Base-by-base conservation (phyloP, 192 early-diverging fungal species). In the Dissophora ornata region DNA sequence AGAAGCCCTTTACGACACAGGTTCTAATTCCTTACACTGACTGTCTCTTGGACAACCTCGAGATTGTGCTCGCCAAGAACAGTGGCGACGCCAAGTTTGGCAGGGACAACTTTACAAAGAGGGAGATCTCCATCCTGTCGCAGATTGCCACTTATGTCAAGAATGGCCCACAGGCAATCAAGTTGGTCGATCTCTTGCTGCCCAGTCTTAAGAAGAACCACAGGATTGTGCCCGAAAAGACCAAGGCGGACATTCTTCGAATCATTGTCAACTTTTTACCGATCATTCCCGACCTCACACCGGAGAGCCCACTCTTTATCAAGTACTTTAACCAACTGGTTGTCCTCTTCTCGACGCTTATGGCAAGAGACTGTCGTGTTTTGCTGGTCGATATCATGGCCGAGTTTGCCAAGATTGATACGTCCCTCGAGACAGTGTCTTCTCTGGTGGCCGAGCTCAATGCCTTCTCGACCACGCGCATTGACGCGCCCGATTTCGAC, bases 401-500 rank as follows among this genome's bases (percentile, higher is more conserved):
- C 9, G 57, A 66, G 13, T 90, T 98, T 80, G 88, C 91, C 19
- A 67, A 82, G 32, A 60, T 93, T 6, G 89, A 92, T 24, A 26
- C 71, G 13, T 71, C 79, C 8, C 67, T 93, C 63, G 68, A 57
- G 21, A 58, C 71, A 7, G 85, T 92, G 1, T 83, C 84, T 2
- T 66, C 70, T 5, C 32, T 96, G 1, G 68, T 96, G 3, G 79
- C 75, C 16, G 95, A 92, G 24, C 71, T 98, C 18, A 98, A 98
- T 69, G 75, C 96, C 2, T 92, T 87, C 54, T 94, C 94, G 18
- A 50, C 67, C 15, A 71, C 69, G 5, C 87, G 91, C 19, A 81
- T 99, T 18, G 93, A 95, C 62, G 93, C 95, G 58, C 93, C 92
- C 1, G 96, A 98, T 62, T 97, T 91, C 70, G 92, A 95, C 71